Evolutionary conservation across 495 filamentous ascomycete genomes (phyloP).

Genomic region (Extremus antarcticus): DNA sequence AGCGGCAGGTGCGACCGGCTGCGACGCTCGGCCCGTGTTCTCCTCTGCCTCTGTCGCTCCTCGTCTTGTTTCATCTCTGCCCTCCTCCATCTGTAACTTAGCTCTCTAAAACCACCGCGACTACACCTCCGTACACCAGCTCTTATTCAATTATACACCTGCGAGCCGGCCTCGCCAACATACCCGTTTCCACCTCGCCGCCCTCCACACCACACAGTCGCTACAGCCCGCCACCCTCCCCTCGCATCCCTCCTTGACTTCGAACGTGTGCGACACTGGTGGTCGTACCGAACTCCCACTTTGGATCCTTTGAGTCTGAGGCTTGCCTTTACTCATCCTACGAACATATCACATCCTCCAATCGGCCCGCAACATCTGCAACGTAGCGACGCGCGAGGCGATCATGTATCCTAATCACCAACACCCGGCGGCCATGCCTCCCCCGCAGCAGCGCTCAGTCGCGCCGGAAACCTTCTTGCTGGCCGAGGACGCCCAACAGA

Average conservation of each 20-base stretch:
- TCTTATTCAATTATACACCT: neutral
- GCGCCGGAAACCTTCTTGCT: conserved; percentile 94
- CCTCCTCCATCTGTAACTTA: neutral
- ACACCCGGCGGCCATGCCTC: conserved; percentile 46
- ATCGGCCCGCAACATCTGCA: conserved; percentile 18
- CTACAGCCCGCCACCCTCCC: neutral
- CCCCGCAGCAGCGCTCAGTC: conserved; percentile 52
- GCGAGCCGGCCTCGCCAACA: conserved; percentile 12
- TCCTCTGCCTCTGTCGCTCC: too few species aligned
- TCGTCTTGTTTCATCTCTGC: neutral
- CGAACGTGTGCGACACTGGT: neutral
- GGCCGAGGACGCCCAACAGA: conserved; percentile 89
- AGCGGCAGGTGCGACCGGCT: too few species aligned
- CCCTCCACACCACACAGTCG: neutral
- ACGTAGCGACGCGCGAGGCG: conserved; percentile 16
- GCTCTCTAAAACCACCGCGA: neutral
- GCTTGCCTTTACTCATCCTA: conserved; percentile 15
- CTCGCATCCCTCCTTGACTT: neutral
- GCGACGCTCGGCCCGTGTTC: too few species aligned
- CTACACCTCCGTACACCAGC: too few species aligned
- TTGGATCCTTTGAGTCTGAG: conserved; percentile 12
- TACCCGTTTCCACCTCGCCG: neutral
- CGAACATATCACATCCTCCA: neutral
- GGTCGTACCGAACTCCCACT: conserved; percentile 1
- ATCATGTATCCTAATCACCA: conserved; percentile 28